Conservation (phyloP, 2,329 filamentous ascomycete genomes). For the Xylariaceae sp. region DNA sequence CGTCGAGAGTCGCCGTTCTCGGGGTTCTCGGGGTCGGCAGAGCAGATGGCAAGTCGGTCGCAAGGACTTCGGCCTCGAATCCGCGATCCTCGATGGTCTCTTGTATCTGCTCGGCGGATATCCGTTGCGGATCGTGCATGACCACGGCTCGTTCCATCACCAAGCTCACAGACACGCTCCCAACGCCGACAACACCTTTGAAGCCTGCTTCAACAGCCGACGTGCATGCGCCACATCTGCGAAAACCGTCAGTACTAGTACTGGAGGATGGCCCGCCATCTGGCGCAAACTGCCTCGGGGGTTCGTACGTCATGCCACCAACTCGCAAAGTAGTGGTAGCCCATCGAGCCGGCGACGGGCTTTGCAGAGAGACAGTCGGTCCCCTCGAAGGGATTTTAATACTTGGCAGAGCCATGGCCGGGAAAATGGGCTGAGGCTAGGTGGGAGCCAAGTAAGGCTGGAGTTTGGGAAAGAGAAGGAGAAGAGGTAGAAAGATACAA, state of each 20-base stretch:
- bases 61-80: constrained; percentile 85
- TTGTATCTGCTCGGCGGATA: constrained; percentile 67
- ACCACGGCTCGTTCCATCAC: constrained; percentile 95
- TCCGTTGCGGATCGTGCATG: constrained; percentile 70
- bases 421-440: background rate
- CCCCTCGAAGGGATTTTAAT: constrained; percentile 39
- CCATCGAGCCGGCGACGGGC: constrained; percentile 52
- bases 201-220: constrained; percentile 93
- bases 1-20: constrained; percentile 19
- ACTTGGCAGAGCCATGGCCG: constrained; percentile 43
- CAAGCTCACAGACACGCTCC: constrained; percentile 82
- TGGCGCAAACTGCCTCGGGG: background rate
- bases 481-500: background rate
- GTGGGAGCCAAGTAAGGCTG: background rate
- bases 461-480: background rate
- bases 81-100: constrained; percentile 88
- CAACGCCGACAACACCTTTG: constrained; percentile 70
- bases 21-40: constrained; percentile 32
- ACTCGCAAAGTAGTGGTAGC: constrained; percentile 87
- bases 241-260: constrained; percentile 30
- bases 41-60: constrained; percentile 63
- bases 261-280: too few relatives aligned
- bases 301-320: constrained; percentile 66
- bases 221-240: constrained; percentile 85
- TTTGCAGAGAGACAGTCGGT: constrained; percentile 20